phyloP scores from a whole-genome alignment of 495 filamentous ascomycete species.

The Aspergillus olivimuriae region DNA sequence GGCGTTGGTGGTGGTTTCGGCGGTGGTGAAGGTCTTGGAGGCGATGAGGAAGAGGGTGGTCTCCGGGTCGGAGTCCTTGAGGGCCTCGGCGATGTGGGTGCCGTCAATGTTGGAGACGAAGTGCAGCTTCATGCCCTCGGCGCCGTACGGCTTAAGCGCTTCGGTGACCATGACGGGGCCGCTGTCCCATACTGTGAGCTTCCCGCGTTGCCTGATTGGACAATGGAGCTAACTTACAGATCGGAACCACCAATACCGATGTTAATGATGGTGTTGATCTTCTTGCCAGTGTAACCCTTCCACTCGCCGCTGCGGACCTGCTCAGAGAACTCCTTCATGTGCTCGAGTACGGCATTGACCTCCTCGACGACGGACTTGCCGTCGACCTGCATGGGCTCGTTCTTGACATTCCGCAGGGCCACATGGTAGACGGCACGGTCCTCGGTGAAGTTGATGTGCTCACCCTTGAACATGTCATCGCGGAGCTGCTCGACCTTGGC shows the following conservation, averaged over 20 bases:
- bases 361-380: slow-evolving; percentile 94
- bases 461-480: slow-evolving; percentile 93
- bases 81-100: slow-evolving; percentile 92
- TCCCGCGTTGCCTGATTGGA: neutral
- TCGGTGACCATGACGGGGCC: slow-evolving; percentile 98
- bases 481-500: slow-evolving; percentile 85
- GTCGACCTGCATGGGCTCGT: slow-evolving; percentile 84
- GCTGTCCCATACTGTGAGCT: slow-evolving; percentile 44
- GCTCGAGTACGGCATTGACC: slow-evolving; percentile 83
- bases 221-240: slow-evolving; percentile 56
- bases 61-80: slow-evolving; percentile 83
- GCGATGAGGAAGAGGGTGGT: slow-evolving; percentile 96
- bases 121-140: slow-evolving; percentile 78
- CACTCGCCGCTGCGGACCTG: slow-evolving; percentile 91
- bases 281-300: slow-evolving; percentile 99
- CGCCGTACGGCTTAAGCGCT: slow-evolving; percentile 88
- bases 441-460: slow-evolving; percentile 99
- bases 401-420: slow-evolving; percentile 81
- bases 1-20: slow-evolving; percentile 94
- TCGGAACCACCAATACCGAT: slow-evolving; percentile 98
- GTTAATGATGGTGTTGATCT: slow-evolving; percentile 93
- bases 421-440: slow-evolving; percentile 92
- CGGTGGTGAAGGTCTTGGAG: slow-evolving; percentile 99
- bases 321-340: slow-evolving; percentile 96
- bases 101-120: slow-evolving; percentile 99